Percentiles rank a stretch among this genome's conserved stretches.
These are phyloP conservation scores for Penicillium cataractarum DNA, from an alignment of 495 filamentous ascomycete species.

Conservation along the genomic window DNA sequence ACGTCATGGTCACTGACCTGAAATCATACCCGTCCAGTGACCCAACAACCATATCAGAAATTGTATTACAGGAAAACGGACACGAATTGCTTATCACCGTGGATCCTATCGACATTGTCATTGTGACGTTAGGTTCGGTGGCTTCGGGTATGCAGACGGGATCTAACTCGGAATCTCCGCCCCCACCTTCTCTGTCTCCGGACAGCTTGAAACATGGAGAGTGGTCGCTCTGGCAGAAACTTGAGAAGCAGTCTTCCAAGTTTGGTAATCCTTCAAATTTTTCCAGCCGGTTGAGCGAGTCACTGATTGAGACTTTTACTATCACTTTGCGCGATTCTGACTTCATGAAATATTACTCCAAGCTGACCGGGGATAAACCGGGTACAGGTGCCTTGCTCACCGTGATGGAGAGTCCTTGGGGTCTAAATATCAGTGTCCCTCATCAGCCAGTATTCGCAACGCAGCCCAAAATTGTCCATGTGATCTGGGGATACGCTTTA, in stretches of 20 bases:
- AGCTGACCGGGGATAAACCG: not conserved
- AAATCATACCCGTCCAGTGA: constrained; percentile 1
- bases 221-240: constrained; percentile 39
- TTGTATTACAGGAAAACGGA: not conserved
- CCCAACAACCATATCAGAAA: not conserved
- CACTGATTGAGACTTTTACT: constrained; percentile 44
- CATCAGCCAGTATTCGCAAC: constrained; percentile 44
- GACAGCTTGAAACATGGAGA: not conserved
- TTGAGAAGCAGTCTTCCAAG: constrained; percentile 22
- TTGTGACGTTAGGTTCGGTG: constrained; percentile 5
- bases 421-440: not conserved
- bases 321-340: constrained; percentile 37
- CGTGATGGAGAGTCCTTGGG: constrained; percentile 4
- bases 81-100: constrained; percentile 2
- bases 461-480: constrained; percentile 34
- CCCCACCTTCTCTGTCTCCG: not conserved
- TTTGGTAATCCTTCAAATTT: constrained; percentile 50
- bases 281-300: constrained; percentile 38
- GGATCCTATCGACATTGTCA: constrained; percentile 6
- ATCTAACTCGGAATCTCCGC: not conserved
- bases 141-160: not conserved
- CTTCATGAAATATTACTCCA: constrained; percentile 28
- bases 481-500: constrained; percentile 47
- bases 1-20: constrained; percentile 7
- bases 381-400: constrained; percentile 1